These are phyloP conservation scores for Astrephomene gubernaculifera DNA, from an alignment of 139 green algal species.

Conservation along the genomic window DNA sequence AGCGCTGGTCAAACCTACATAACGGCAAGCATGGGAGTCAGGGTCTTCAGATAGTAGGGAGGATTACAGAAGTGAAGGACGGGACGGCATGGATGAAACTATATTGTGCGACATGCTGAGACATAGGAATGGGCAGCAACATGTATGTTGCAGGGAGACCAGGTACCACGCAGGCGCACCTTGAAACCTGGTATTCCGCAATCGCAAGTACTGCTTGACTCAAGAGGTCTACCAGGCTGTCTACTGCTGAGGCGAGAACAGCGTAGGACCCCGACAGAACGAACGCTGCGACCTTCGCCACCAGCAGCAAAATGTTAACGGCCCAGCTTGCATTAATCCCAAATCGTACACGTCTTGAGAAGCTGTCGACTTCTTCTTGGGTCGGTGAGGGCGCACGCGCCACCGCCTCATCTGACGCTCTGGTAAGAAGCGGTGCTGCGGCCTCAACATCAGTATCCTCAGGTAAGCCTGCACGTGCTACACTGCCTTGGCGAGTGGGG, in stretches of 20 bases:
- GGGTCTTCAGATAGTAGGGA: not conserved
- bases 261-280: constrained; percentile 50
- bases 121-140: not conserved
- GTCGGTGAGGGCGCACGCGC: not conserved
- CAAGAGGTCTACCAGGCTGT: constrained; percentile 77
- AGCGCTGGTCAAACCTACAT: constrained; percentile 13
- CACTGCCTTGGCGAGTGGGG: not conserved
- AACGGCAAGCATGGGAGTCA: too few relatives aligned
- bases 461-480: not conserved
- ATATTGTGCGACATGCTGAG: not conserved
- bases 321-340: constrained; percentile 47
- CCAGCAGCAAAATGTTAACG: constrained; percentile 50
- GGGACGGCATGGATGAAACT: not conserved
- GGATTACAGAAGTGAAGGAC: not conserved
- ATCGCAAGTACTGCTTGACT: constrained; percentile 76
- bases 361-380: not conserved
- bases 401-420: not conserved
- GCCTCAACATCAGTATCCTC: not conserved
- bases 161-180: too few relatives aligned
- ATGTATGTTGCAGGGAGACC: too few relatives aligned
- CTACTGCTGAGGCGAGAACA: constrained; percentile 73
- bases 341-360: constrained; percentile 15
- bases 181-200: constrained; percentile 56
- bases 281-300: not conserved
- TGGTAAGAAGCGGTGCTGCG: not conserved